These are phyloP conservation scores for Solanum pennellii DNA, from an alignment of 257 asterid species.

Conservation along the genomic window DNA sequence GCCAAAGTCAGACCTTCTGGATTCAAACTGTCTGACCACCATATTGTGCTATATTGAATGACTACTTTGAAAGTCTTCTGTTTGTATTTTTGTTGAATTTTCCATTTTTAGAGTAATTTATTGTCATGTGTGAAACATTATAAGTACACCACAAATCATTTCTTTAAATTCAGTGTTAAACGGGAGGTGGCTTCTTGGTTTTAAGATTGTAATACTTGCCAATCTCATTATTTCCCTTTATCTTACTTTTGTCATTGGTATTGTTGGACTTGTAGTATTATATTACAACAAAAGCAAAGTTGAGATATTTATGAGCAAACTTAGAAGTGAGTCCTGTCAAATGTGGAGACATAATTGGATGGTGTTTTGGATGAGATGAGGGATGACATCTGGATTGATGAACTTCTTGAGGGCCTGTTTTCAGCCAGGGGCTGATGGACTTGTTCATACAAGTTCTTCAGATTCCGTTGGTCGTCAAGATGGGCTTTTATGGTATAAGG, in stretches of 20 bases:
- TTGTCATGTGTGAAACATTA: constrained; percentile 13
- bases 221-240: neutral
- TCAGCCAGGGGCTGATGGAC: constrained; percentile 39
- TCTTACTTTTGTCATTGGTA: neutral
- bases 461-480: constrained; percentile 53
- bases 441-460: constrained; percentile 36
- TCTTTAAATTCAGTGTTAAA: neutral
- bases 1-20: constrained; percentile 43
- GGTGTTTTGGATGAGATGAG: constrained; percentile 75
- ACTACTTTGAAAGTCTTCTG: constrained; percentile 13
- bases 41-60: constrained; percentile 7
- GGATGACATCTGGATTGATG: constrained; percentile 54
- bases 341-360: constrained; percentile 31
- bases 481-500: constrained; percentile 68
- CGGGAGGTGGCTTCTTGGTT: neutral
- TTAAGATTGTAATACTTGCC: neutral
- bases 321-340: constrained; percentile 7
- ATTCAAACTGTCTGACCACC: constrained; percentile 34
- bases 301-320: neutral
- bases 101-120: constrained; percentile 16
- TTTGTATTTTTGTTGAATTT: constrained; percentile 23
- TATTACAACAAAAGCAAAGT: neutral
- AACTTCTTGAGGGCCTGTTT: constrained; percentile 57
- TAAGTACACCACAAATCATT: neutral
- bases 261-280: neutral